Percentiles rank a stretch among this genome's conserved stretches.
phyloP scores from a whole-genome alignment of 805 yeast genomes.

The Dipodascopsis uninucleata region DNA sequence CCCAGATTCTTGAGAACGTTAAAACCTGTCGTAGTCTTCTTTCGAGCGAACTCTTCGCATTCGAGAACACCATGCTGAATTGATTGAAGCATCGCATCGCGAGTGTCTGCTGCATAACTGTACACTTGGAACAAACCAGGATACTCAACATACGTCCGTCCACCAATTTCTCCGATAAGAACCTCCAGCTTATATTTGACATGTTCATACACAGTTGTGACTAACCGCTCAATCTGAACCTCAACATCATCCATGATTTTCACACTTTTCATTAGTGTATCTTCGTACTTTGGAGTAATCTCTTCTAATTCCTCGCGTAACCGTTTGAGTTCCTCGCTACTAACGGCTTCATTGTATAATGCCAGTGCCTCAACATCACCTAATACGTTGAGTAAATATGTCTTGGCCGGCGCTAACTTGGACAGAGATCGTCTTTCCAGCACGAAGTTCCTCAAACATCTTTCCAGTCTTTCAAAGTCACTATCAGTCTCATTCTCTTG shows the following conservation, averaged over 20 bases:
- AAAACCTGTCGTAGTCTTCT: conserved; percentile 57
- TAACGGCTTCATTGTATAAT: conserved; percentile 55
- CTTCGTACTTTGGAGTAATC: conserved; percentile 63
- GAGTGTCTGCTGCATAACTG: conserved; percentile 67
- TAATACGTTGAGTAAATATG: conserved; percentile 67
- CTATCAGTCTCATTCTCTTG: conserved; percentile 5
- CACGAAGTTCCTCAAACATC: conserved; percentile 77
- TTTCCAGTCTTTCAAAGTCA: conserved; percentile 79
- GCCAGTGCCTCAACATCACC: conserved; percentile 62
- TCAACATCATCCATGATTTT: conserved; percentile 58
- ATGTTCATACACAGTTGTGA: conserved; percentile 55
- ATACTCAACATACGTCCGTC: conserved; percentile 51
- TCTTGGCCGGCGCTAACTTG: conserved; percentile 88
- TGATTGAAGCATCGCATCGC: conserved; percentile 59
- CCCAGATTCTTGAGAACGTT: conserved; percentile 62
- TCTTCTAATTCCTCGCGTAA: conserved; percentile 49
- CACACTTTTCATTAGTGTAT: conserved; percentile 49
- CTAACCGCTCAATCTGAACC: conserved; percentile 56
- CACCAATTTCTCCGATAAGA: conserved; percentile 53
- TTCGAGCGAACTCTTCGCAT: conserved; percentile 69
- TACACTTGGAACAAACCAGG: conserved; percentile 61
- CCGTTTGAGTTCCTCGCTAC: conserved; percentile 48
- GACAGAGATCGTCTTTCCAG: conserved; percentile 85
- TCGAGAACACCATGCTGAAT: conserved; percentile 59
- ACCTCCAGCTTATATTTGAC: conserved; percentile 52